Conservation (phyloP, 176 grass and related monocot genomes). For the Triticum dicoccoides region DNA sequence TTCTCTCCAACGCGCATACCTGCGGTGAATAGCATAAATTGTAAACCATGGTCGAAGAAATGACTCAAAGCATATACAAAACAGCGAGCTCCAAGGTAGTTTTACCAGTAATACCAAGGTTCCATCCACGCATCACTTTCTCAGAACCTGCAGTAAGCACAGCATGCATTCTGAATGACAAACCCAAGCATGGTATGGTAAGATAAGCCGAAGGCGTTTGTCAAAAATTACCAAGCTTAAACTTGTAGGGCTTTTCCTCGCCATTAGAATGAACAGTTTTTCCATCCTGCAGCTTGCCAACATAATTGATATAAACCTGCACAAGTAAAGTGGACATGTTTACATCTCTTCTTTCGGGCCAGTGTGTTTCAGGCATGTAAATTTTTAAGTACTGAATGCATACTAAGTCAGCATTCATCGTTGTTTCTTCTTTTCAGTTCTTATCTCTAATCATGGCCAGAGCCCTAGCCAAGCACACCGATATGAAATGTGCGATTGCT, state of each 20-base stretch:
- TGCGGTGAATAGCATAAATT: constrained; percentile 12
- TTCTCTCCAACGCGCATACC: constrained; percentile 90
- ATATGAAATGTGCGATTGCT: constrained; percentile 20
- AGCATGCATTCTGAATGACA: constrained; percentile 3
- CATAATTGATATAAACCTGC: constrained; percentile 88
- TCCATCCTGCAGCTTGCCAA: constrained; percentile 73
- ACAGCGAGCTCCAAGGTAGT: background rate
- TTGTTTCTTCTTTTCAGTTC: background rate
- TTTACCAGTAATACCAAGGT: constrained; percentile 81
- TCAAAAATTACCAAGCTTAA: constrained; percentile 66
- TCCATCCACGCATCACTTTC: constrained; percentile 88
- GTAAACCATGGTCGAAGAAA: background rate
- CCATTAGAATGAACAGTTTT: constrained; percentile 68
- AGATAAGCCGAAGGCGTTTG: background rate
- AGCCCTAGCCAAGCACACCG: background rate
- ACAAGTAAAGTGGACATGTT: background rate
- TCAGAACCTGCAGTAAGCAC: constrained; percentile 58
- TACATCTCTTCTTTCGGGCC: background rate
- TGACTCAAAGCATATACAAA: background rate
- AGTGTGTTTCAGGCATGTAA: background rate
- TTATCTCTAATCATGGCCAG: background rate
- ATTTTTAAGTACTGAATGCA: background rate
- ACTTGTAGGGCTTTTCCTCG: constrained; percentile 63
- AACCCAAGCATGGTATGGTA: background rate
- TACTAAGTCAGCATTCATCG: background rate